Conservation (phyloP, 2,329 filamentous ascomycete genomes). For the Ophiosphaerella herpotricha region DNA sequence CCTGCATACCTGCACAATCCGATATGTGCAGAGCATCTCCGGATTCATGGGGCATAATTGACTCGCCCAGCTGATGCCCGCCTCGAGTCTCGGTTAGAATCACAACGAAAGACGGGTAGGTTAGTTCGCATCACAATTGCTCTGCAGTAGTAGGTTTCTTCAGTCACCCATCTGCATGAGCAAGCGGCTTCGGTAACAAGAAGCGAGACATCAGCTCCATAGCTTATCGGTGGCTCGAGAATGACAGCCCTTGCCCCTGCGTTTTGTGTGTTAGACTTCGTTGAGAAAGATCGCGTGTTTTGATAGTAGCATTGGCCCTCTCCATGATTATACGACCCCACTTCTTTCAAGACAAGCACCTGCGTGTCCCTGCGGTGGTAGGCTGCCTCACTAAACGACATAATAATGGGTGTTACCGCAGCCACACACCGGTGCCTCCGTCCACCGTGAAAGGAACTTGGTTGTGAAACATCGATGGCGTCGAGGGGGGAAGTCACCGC, state of each 20-base stretch:
- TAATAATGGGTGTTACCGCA: no score
- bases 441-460: no score
- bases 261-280: background rate
- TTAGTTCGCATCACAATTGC: background rate
- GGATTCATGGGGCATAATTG: no score
- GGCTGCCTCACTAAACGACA: background rate
- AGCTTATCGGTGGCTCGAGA: background rate
- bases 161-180: constrained; percentile 14
- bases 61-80: no score
- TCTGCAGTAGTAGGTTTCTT: background rate
- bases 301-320: background rate
- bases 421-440: no score
- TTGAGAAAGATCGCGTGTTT: background rate
- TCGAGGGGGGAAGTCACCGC: no score
- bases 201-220: constrained; percentile 22
- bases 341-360: no score
- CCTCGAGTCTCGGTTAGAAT: no score
- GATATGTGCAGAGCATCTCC: no score
- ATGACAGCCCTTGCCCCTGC: background rate
- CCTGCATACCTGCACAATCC: no score
- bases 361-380: background rate
- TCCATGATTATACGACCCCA: background rate
- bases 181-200: constrained; percentile 21
- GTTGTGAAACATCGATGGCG: no score
- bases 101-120: no score